These are phyloP conservation scores for Clonostachys byssicola DNA, from an alignment of 2,329 filamentous ascomycete species.

Conservation along the genomic window DNA sequence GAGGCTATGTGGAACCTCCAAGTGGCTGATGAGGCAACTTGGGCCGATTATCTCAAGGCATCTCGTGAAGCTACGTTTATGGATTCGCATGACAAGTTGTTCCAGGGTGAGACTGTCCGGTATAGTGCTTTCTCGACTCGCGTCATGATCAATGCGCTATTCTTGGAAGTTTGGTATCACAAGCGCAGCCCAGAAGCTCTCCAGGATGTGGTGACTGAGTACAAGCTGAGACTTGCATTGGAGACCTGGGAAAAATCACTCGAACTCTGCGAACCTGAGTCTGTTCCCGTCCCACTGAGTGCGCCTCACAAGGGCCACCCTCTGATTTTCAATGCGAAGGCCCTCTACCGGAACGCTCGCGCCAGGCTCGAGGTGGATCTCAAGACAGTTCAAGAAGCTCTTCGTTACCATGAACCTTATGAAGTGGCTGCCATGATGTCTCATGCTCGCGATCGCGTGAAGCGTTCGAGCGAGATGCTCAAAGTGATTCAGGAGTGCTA, in stretches of 20 bases:
- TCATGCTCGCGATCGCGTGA: constrained; percentile 86
- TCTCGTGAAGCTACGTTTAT: constrained; percentile 81
- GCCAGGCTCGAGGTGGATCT: constrained; percentile 91
- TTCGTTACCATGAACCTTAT: constrained; percentile 95
- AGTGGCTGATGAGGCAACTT: constrained; percentile 71
- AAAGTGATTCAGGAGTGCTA: constrained; percentile 98
- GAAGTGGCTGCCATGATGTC: constrained; percentile 98
- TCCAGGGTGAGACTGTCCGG: constrained; percentile 83
- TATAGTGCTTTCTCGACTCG: constrained; percentile 97
- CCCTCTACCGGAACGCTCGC: constrained; percentile 91
- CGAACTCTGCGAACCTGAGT: constrained; percentile 88
- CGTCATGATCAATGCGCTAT: constrained; percentile 98
- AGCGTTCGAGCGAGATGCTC: constrained; percentile 95
- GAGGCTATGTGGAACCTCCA: constrained; percentile 93
- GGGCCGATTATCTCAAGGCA: constrained; percentile 72
- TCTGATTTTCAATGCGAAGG: constrained; percentile 96
- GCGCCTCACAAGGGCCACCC: constrained; percentile 95
- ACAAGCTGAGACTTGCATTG: constrained; percentile 90
- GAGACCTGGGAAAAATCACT: constrained; percentile 99
- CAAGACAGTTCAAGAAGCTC: constrained; percentile 91
- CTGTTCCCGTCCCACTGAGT: constrained; percentile 81
- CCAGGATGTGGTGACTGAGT: constrained; percentile 96
- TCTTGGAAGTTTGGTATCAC: constrained; percentile 98
- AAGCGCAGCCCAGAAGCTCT: constrained; percentile 97
- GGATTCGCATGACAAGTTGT: constrained; percentile 90